Conservation (phyloP, 176 grass and related monocot species). For the Ampelocalamus luodianensis region DNA sequence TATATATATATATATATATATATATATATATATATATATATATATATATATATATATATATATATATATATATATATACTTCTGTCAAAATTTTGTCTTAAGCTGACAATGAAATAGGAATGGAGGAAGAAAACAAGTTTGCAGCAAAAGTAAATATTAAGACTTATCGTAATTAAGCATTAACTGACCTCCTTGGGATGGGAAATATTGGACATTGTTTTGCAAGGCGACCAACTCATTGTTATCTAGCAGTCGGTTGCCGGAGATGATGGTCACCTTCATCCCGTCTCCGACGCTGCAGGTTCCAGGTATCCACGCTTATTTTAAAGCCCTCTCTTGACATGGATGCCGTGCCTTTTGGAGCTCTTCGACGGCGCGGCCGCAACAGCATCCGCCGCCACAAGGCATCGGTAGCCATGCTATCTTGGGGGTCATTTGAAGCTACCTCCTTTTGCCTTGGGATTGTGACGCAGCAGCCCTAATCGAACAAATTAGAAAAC, state of each 20-base stretch:
- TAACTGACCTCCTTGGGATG: slow-evolving; percentile 65
- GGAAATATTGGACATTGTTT: slow-evolving; percentile 77
- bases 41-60: too few species aligned
- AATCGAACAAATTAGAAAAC: too few species aligned
- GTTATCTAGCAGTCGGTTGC: neutral
- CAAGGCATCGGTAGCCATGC: neutral
- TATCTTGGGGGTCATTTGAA: too few species aligned
- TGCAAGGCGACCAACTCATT: slow-evolving; percentile 40
- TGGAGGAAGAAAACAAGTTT: neutral
- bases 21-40: too few species aligned
- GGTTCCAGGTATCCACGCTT: neutral
- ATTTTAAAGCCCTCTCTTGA: slow-evolving; percentile 27
- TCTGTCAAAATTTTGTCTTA: neutral
- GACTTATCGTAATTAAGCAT: neutral
- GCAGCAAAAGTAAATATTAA: neutral
- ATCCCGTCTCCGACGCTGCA: slow-evolving; percentile 25
- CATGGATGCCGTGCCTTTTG: slow-evolving; percentile 6
- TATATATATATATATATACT: neutral
- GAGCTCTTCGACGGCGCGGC: neutral
- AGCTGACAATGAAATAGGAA: neutral
- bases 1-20: too few species aligned
- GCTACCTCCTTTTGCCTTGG: too few species aligned
- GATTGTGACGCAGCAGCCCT: too few species aligned
- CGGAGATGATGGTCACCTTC: slow-evolving; percentile 26
- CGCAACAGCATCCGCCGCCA: slow-evolving; percentile 2